Evolutionary conservation across 73 alveolate species (phyloP), one percentile per base, ranked within the genome.

Genomic region (Uronychia binucleata): DNA sequence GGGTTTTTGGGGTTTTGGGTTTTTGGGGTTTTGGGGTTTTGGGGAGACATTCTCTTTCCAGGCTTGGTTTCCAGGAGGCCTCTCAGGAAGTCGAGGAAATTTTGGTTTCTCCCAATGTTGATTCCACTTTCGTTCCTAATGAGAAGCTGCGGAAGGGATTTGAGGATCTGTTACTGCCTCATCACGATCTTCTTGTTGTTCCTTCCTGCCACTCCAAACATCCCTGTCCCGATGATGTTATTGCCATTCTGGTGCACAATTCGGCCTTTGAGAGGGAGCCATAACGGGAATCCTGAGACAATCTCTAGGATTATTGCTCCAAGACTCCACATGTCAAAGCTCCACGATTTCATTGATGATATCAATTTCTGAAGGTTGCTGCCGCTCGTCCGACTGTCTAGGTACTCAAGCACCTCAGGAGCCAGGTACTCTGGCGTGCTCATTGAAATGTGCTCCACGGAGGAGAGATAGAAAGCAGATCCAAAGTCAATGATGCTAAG

Each of bases 401-500:
- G 84, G 31, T 59, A 83, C 31, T 87, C 91, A 1, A 97, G 91
- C 28, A 97, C 81, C 82, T 97, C 99, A 26, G 99, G 99, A n/a
- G 98, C 91, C 88, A 97, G 81, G 86, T 97, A 97, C 84, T 97
- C 99, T 0, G 99, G 99, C 34, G 99, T 97, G 32, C 81, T 59
- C 46, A 81, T 26, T 1, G 88, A 46, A 1, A 58, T 25, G 58
- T 30, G 19, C 30, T 25, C 28, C 11, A 76, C 74, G 1, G 1
- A 59, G 0, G 34, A 19, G 35, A 59, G 31, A 0, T 35, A 34
- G 77, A 84, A 93, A 14, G 96, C 93, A 0, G 93, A 83, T 31
- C 98, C 98, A 60, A 93, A 91, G 74, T 93, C 98, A 32, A 93
- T 91, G 1, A 91, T 74, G 75, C 75, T 91, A 30, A 91, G 28